phyloP scores from a whole-genome alignment of 345 rosid species.

The Heritiera fomes region DNA sequence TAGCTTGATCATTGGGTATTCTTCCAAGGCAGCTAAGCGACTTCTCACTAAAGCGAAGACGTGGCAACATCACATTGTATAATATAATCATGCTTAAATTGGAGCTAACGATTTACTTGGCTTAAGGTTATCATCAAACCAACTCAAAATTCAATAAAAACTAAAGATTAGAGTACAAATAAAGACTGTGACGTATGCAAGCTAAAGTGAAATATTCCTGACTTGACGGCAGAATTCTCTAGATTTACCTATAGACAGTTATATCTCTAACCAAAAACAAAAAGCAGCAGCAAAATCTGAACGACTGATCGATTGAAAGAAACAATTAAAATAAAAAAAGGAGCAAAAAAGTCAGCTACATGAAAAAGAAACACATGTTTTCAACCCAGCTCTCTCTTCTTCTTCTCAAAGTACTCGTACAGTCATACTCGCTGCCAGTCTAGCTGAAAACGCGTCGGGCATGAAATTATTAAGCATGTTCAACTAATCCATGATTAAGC shows the following conservation, averaged over 20 bases:
- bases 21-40: not conserved
- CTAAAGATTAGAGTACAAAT: not conserved
- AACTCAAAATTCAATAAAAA: constrained; percentile 1
- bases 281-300: not conserved
- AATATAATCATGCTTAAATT: not conserved
- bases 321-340: not conserved
- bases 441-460: not conserved
- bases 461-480: not conserved
- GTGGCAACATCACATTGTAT: not conserved
- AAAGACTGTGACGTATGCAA: not conserved
- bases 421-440: not conserved
- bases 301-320: not conserved
- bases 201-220: constrained; percentile 13
- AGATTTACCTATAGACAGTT: not conserved
- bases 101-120: constrained; percentile 1
- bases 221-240: constrained; percentile 13
- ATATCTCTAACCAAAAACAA: not conserved
- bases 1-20: not conserved
- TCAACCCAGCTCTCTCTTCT: not conserved
- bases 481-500: not conserved
- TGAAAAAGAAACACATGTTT: not conserved
- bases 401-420: not conserved
- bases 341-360: not conserved
- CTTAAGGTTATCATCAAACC: not conserved
- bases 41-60: not conserved